Conservation (phyloP, 805 yeast species). For the Clavispora vitiphila region DNA sequence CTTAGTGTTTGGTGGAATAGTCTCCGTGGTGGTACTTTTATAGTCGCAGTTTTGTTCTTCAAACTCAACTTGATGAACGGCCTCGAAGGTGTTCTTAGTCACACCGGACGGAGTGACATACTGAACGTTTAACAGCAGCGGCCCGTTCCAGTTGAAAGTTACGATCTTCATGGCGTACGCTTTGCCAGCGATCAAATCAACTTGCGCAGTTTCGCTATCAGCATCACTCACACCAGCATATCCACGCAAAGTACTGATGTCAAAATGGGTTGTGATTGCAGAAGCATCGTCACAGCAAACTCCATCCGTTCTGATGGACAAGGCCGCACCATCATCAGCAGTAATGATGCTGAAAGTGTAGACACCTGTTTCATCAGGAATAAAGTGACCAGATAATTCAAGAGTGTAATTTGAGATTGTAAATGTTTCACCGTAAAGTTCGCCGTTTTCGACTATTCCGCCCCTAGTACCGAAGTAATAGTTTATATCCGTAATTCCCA, state of each 20-base stretch:
- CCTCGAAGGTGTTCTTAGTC: neutral
- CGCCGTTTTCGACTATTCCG: neutral
- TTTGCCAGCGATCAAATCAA: conserved; percentile 6
- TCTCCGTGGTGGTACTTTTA: neutral
- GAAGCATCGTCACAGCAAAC: conserved; percentile 14
- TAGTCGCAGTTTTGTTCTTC: neutral
- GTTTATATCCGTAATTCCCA: neutral
- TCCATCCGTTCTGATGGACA: conserved; percentile 13
- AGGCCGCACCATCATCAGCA: conserved; percentile 15
- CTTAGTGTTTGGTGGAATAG: neutral
- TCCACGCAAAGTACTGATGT: conserved; percentile 8
- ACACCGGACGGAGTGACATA: conserved; percentile 3
- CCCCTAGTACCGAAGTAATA: neutral
- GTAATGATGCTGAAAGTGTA: conserved; percentile 8
- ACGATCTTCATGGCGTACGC: conserved; percentile 14
- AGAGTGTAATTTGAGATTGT: conserved; percentile 5
- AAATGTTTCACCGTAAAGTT: neutral
- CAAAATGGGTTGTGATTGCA: conserved; percentile 9
- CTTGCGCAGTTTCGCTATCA: conserved; percentile 6
- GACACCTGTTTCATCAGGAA: conserved; percentile 8
- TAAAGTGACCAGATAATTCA: conserved; percentile 11
- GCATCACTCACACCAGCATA: conserved; percentile 7
- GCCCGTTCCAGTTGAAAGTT: conserved; percentile 13
- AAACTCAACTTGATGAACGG: neutral
- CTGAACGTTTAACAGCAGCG: conserved; percentile 4